phyloP scores from a whole-genome alignment of 257 asterid genomes.

The Primulina huaijiensis region DNA sequence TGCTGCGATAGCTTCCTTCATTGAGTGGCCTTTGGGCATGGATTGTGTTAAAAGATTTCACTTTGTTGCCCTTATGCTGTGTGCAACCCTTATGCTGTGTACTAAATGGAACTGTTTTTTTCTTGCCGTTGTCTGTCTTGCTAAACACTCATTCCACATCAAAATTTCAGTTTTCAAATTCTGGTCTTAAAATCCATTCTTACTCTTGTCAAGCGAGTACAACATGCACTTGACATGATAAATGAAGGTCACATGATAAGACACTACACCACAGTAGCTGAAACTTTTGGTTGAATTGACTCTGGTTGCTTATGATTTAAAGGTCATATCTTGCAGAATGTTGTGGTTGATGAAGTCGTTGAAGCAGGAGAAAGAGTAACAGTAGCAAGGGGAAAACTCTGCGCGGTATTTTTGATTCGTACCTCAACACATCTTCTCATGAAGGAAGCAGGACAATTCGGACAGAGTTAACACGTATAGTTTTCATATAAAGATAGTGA shows the following conservation, averaged over 20 bases:
- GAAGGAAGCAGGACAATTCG: slow-evolving; percentile 98
- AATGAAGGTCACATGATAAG: not conserved
- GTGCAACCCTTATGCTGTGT: not conserved
- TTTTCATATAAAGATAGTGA: not conserved
- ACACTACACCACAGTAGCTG: not conserved
- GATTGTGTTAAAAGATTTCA: not conserved
- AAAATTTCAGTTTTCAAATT: not conserved
- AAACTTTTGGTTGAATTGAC: slow-evolving; percentile 17
- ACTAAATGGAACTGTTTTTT: not conserved
- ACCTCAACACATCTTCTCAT: slow-evolving; percentile 81
- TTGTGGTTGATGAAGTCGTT: slow-evolving; percentile 55
- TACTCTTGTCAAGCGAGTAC: not conserved
- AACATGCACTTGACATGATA: not conserved
- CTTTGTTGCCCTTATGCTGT: not conserved
- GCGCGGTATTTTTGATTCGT: slow-evolving; percentile 54
- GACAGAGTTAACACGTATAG: slow-evolving; percentile 55
- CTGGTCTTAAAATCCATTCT: not conserved
- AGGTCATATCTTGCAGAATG: slow-evolving; percentile 50
- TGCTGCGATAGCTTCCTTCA: not conserved
- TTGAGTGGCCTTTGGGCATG: not conserved
- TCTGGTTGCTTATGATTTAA: slow-evolving; percentile 21
- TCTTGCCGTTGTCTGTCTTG: too few species aligned
- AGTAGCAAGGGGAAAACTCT: slow-evolving; percentile 82
- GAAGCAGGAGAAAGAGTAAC: slow-evolving; percentile 92
- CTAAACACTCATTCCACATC: not conserved